Evolutionary conservation across 1,284 basidiomycete species (phyloP), one percentile per base, ranked within the genome.

Genomic region (Marasmius oreades): DNA sequence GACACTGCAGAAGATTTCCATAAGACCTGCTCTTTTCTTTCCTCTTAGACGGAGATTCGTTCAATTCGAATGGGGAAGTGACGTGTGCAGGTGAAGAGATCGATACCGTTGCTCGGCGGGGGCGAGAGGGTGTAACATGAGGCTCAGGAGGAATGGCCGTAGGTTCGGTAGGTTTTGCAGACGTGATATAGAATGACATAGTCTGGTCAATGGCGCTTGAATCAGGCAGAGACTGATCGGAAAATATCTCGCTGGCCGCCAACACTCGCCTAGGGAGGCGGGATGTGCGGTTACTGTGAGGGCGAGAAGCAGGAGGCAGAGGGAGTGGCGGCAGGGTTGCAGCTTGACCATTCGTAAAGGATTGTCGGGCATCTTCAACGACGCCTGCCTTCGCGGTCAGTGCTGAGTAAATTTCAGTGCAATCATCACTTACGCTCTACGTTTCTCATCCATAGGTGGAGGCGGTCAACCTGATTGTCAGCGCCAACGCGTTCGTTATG

Each of bases 381-480:
- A 90, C 87, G 73, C 81, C 88, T 90, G 66, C 56, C 67, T 45
- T 46, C 52, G 51, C 53, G 61, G 20, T 31, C 57, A 55, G 50
- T 37, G 43, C 61, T 39, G 56, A 62, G 59, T 33, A 57, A 44
- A 56, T 10, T 14, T 47, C 33, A 42, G 36, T 10, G 7, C 20
- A 1, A 37, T 53, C 28, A 39, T n/a, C 12, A 78, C 88, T 66
- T 66, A 91, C 88, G 86, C 70, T 92, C 88, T 10, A 90, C 86
- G 56, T 82, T 88, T 62, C 80, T 80, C 69, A 90, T 86, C 90
- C 89, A 92, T 52, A 84, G 72, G 1, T 82, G 79, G 84, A 92
- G 83, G 55, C 89, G 75, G 63, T 91, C 88, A 36, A 76, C 70
- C 44, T 78, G 76, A 36, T 77, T 78, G 59, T 85, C 84, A 33